Evolutionary conservation across 2,329 filamentous ascomycete species (phyloP).

Genomic region (Ophiognomonia clavigignenti-juglandacearum): DNA sequence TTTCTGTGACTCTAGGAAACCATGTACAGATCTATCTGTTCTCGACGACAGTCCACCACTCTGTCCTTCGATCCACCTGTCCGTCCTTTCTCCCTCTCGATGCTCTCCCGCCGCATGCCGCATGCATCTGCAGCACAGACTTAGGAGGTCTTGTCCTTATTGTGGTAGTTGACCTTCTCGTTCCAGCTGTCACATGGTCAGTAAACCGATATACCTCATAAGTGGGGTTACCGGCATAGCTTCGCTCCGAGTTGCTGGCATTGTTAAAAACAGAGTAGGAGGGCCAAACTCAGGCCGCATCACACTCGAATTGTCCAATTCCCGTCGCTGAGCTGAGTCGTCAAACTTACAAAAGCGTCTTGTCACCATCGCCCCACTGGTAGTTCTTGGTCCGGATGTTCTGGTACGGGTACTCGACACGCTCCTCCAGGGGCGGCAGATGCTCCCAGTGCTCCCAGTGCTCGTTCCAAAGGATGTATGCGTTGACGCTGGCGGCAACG

Average conservation of each 20-base stretch:
- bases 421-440: constrained; percentile 82
- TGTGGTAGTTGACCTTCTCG: constrained; percentile 91
- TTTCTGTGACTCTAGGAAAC: constrained; percentile 25
- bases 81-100: not conserved
- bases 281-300: not conserved
- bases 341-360: constrained; percentile 32
- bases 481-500: constrained; percentile 70
- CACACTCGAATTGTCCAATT: not conserved
- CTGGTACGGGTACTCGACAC: constrained; percentile 91
- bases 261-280: not conserved
- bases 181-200: constrained; percentile 69
- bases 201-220: constrained; percentile 3
- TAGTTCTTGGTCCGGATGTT: constrained; percentile 91
- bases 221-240: too few relatives aligned
- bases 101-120: not conserved
- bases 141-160: constrained; percentile 70
- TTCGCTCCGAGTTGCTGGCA: too few relatives aligned
- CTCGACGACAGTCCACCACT: constrained; percentile 8
- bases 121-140: constrained; percentile 2
- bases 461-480: constrained; percentile 86
- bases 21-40: constrained; percentile 23
- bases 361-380: constrained; percentile 92
- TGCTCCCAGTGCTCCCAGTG: constrained; percentile 97
- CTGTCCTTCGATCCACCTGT: constrained; percentile 5
- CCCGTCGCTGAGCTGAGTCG: not conserved